Evolutionary conservation across 768 basidiomycete species (phyloP), one percentile per base, ranked within the genome.

Genomic region (Mycena filopes): DNA sequence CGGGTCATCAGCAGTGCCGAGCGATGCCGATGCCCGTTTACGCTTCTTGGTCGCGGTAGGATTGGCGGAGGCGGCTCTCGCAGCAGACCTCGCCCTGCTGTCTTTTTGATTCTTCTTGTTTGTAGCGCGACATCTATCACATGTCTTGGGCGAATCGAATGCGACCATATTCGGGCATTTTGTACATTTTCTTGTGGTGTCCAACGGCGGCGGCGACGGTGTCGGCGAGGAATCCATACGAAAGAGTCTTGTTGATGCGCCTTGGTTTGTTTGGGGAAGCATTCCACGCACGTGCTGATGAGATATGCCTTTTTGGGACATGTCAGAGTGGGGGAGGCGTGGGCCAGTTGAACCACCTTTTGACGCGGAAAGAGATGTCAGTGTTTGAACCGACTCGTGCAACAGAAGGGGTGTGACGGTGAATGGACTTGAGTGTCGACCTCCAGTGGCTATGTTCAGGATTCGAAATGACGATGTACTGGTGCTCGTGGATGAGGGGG

Each of bases 291-390:
- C 43, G 28, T 55, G 13, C 38, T 43, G 54, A 55, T 55, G 26
- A 55, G 40, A 42, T 55, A 55, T 55, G 41, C 54, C 54, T 55
- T 43, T 43, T 55, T 36, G n/a, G n/a, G n/a, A n/a, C n/a, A n/a
- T n/a, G n/a, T n/a, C n/a, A n/a, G n/a, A n/a, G n/a, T n/a, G n/a
- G 25, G 51, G 51, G 51, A 53, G 51, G 51, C 51, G 51, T 53
- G 51, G 51, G 51, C 36, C 51, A 53, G 46, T 48, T 48, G n/a
- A n/a, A n/a, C n/a, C n/a, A n/a, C n/a, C n/a, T n/a, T n/a, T n/a
- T n/a, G n/a, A n/a, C n/a, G n/a, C n/a, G n/a, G n/a, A n/a, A n/a
- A n/a, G n/a, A n/a, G n/a, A n/a, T n/a, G n/a, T n/a, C n/a, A n/a
- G n/a, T n/a, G n/a, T n/a, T n/a, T n/a, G n/a, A n/a, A n/a, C n/a